Percentiles rank a stretch among this genome's conserved stretches.
Conservation (phyloP, 2,329 filamentous ascomycete genomes). For the Phialemonium atrogriseum region DNA sequence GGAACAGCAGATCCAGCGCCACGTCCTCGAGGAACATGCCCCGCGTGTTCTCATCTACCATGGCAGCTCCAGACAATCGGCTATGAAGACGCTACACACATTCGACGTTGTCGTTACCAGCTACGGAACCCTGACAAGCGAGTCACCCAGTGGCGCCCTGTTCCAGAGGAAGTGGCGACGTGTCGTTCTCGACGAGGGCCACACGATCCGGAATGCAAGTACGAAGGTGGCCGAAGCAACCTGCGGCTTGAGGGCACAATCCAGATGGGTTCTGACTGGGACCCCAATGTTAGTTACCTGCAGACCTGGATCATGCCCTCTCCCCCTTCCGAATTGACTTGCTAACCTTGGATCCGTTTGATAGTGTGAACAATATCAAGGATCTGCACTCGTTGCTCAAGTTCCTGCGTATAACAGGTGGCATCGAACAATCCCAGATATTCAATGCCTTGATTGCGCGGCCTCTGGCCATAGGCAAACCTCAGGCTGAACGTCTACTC, state of each 20-base stretch:
- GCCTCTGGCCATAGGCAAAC: constrained; percentile 51
- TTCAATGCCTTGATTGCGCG: constrained; percentile 68
- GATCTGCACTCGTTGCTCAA: constrained; percentile 75
- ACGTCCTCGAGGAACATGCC: constrained; percentile 55
- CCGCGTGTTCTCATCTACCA: constrained; percentile 70
- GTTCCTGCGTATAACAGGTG: constrained; percentile 69
- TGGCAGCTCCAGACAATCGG: constrained; percentile 49
- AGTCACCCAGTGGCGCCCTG: constrained; percentile 39
- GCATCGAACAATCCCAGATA: constrained; percentile 62
- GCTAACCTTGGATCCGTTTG: constrained; percentile 15
- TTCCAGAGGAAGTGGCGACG: constrained; percentile 61
- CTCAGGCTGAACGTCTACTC: constrained; percentile 53
- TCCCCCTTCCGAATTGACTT: not conserved
- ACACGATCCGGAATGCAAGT: constrained; percentile 69
- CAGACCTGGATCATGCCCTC: too few species aligned
- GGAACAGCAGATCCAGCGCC: constrained; percentile 68
- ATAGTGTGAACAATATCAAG: constrained; percentile 66
- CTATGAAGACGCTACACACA: constrained; percentile 45
- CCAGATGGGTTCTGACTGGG: constrained; percentile 72
- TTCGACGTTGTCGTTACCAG: constrained; percentile 78
- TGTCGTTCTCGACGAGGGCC: constrained; percentile 75
- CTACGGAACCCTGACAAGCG: constrained; percentile 66
- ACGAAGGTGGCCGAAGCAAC: constrained; percentile 66
- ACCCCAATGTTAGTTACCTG: constrained; percentile 69
- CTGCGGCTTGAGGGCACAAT: constrained; percentile 56